Base-by-base conservation (phyloP, 2,329 filamentous ascomycete genomes). In the Scedosporium apiospermum region DNA sequence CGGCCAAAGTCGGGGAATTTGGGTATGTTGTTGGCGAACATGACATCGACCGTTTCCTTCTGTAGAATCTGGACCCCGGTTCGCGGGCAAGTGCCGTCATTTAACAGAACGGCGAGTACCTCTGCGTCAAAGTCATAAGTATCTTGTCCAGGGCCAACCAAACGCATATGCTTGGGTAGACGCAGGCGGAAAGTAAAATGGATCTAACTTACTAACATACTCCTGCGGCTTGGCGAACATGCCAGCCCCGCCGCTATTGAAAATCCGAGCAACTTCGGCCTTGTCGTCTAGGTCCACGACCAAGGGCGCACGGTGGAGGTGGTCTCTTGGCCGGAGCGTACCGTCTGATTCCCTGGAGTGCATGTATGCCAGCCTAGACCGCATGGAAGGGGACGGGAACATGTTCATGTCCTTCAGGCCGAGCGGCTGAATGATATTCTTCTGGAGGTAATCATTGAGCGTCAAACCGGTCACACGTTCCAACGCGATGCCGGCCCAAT, bases 1-100 rank as follows among this genome's bases (percentile, higher is more conserved):
- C 80, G 75, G 1, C 76, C 76, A 63, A 82, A 84, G 65, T 86
- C 68, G 0, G 84, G 83, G 58, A 81, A 77, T 1, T 79, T 64
- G 0, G 81, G 77, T 60, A 88, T 80, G 65, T 86, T 85, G 69
- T 90, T 89, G 63, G 75, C 76, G 70, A 86, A 89, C 83, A 90
- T 87, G 38, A 81, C 72, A 12, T 86, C 78, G 0, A 90, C 81
- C 0, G 85, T 88, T 34, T 78, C 74, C 16, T 78, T 75, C 21
- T 77, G 74, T 6, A 90, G 76, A 38, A 90, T 79, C 60, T 77
- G 75, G 0, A 71, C 70, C 1, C 81, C 80, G 0, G 84, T 89
- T 0, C 67, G 76, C 0, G 87, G 83, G 41, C 80, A 85, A 0
- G 75, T 81, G 57, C 88, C 88, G 64, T 87, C 75, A 69, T 90